Evolutionary conservation across 306 rosid genomes (phyloP).

Genomic region (Trifolium repens): DNA sequence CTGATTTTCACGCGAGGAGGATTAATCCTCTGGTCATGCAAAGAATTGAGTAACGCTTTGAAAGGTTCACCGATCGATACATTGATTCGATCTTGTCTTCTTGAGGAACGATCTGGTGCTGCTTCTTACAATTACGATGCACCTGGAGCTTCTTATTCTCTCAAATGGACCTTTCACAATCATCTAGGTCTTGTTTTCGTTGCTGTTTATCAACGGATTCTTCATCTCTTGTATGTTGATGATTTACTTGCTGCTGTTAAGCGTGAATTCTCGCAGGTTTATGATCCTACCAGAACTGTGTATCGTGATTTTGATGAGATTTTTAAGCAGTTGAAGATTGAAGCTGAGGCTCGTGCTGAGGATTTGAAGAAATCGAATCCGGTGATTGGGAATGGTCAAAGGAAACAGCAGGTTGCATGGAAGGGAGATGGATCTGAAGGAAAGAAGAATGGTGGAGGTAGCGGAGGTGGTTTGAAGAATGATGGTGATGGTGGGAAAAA

Average conservation of each 20-base stretch:
- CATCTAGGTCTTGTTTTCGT: slow-evolving; percentile 92
- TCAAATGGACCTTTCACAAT: slow-evolving; percentile 93
- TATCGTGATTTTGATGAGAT: slow-evolving; percentile 77
- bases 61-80: slow-evolving; percentile 92
- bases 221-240: slow-evolving; percentile 82
- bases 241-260: slow-evolving; percentile 81
- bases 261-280: slow-evolving; percentile 69
- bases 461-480: slow-evolving; percentile 52
- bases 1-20: slow-evolving; percentile 94
- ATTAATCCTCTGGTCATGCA: slow-evolving; percentile 91
- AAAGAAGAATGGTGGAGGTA: slow-evolving; percentile 47
- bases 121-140: slow-evolving; percentile 79
- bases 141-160: slow-evolving; percentile 86
- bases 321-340: slow-evolving; percentile 68
- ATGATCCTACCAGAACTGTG: slow-evolving; percentile 61
- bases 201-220: slow-evolving; percentile 86
- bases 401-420: slow-evolving; percentile 60
- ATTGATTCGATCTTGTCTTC: slow-evolving; percentile 86
- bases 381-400: background rate
- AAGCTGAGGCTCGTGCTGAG: slow-evolving; percentile 89
- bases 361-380: slow-evolving; percentile 75
- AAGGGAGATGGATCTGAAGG: slow-evolving; percentile 66
- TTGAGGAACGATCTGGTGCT: slow-evolving; percentile 93
- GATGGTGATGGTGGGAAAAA: slow-evolving; percentile 42
- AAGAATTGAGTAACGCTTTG: slow-evolving; percentile 81